phyloP scores from a whole-genome alignment of 805 yeast genomes.

The Candida vartiovaarae region DNA sequence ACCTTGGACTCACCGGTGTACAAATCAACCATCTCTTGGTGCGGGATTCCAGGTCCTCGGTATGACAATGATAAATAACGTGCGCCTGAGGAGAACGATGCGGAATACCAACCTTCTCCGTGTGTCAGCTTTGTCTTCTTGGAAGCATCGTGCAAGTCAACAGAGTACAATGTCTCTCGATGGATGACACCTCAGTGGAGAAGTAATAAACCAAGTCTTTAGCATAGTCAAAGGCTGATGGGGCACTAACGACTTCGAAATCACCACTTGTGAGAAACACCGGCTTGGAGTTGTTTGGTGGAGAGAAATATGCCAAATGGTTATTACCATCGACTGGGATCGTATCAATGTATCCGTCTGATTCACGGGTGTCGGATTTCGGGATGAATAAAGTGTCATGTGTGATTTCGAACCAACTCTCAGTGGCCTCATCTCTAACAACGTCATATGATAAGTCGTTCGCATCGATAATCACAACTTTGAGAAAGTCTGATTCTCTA shows the following conservation, averaged over 20 bases:
- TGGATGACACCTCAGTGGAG: conserved; percentile 71
- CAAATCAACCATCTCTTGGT: conserved; percentile 62
- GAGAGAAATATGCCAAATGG: conserved; percentile 82
- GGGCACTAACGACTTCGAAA: conserved; percentile 87
- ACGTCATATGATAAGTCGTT: conserved; percentile 27
- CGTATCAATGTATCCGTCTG: conserved; percentile 79
- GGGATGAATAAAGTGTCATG: conserved; percentile 58
- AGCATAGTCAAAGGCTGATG: conserved; percentile 51
- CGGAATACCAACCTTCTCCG: conserved; percentile 58
- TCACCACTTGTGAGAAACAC: conserved; percentile 60
- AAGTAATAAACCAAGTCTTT: conserved; percentile 49
- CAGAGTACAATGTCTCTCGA: conserved; percentile 80
- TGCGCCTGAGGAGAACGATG: conserved; percentile 74
- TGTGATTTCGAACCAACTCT: conserved; percentile 72
- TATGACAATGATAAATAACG: conserved; percentile 66
- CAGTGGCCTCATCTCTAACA: conserved; percentile 41
- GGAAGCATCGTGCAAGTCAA: conserved; percentile 41
- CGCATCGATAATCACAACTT: conserved; percentile 49
- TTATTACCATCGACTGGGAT: conserved; percentile 52
- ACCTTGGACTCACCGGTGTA: conserved; percentile 27
- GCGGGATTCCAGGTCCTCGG: conserved; percentile 74
- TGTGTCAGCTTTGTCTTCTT: conserved; percentile 28
- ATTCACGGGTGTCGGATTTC: conserved; percentile 34
- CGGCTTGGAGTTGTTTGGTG: conserved; percentile 52
- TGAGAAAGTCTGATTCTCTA: conserved; percentile 60